Evolutionary conservation across 179 eudicot species (phyloP).

Genomic region (Silene coronaria): DNA sequence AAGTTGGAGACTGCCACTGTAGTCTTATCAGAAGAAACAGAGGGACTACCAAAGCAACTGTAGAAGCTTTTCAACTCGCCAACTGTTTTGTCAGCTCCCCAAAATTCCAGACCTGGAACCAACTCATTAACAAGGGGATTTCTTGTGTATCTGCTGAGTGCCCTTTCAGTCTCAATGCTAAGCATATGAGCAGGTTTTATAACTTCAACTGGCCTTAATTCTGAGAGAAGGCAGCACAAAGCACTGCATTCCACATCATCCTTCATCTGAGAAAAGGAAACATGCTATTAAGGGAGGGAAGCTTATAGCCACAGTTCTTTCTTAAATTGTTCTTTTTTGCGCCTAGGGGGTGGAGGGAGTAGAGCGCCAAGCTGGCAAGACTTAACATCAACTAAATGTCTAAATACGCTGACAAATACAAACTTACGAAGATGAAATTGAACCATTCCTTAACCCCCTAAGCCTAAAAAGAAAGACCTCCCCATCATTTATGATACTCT

Average conservation of each 20-base stretch:
- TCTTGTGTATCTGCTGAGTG: conserved; percentile 69
- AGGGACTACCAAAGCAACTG: conserved; percentile 27
- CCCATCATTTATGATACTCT: not conserved
- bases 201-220: conserved; percentile 92
- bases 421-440: not conserved
- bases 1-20: conserved; percentile 20
- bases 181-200: conserved; percentile 74
- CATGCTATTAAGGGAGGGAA: not conserved
- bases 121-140: conserved; percentile 77
- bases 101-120: conserved; percentile 69
- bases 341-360: not conserved
- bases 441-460: not conserved
- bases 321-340: not conserved
- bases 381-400: not conserved
- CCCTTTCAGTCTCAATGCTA: conserved; percentile 75
- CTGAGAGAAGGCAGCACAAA: conserved; percentile 70
- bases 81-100: conserved; percentile 83
- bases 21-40: conserved; percentile 28
- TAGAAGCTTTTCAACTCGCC: conserved; percentile 57
- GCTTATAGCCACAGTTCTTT: not conserved
- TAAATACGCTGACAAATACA: not conserved
- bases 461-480: not conserved
- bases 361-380: not conserved
- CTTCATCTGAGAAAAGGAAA: conserved; percentile 49
- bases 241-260: conserved; percentile 88